These are phyloP conservation scores for Boeremia lycopersici DNA, from an alignment of 2,329 filamentous ascomycete genomes.

Conservation along the genomic window DNA sequence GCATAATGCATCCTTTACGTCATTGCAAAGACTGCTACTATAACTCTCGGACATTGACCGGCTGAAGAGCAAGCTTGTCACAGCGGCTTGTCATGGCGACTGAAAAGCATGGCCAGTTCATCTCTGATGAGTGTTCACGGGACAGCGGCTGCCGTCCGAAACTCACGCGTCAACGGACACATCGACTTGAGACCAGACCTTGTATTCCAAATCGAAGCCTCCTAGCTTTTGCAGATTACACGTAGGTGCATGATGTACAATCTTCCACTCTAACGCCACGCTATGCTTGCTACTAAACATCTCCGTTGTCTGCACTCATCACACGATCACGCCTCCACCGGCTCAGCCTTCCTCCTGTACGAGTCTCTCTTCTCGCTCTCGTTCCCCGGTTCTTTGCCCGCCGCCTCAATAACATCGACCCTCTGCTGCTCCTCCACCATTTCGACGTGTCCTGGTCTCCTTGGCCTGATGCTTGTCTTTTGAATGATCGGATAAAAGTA, in stretches of 20 bases:
- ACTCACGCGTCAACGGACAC: neutral
- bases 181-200: neutral
- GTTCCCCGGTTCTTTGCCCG: constrained; percentile 57
- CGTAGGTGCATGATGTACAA: constrained; percentile 6
- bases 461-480: constrained; percentile 59
- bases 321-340: constrained; percentile 19
- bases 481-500: constrained; percentile 68
- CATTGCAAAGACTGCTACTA: neutral
- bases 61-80: neutral
- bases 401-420: constrained; percentile 60
- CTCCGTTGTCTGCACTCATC: neutral
- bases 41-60: too few relatives aligned
- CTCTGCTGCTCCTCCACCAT: constrained; percentile 52
- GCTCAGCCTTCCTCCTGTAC: constrained; percentile 54
- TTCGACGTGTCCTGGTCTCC: constrained; percentile 50
- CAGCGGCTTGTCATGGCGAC: neutral
- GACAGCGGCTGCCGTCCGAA: too few relatives aligned
- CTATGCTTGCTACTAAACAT: constrained; percentile 14
- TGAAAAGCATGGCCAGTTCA: too few relatives aligned
- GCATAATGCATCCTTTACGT: neutral
- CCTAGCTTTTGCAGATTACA: neutral
- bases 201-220: neutral
- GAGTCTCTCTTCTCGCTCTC: constrained; percentile 56
- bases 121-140: too few relatives aligned
- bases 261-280: constrained; percentile 18